Base-by-base conservation (phyloP, 257 asterid genomes). In the Solanum pimpinellifolium region DNA sequence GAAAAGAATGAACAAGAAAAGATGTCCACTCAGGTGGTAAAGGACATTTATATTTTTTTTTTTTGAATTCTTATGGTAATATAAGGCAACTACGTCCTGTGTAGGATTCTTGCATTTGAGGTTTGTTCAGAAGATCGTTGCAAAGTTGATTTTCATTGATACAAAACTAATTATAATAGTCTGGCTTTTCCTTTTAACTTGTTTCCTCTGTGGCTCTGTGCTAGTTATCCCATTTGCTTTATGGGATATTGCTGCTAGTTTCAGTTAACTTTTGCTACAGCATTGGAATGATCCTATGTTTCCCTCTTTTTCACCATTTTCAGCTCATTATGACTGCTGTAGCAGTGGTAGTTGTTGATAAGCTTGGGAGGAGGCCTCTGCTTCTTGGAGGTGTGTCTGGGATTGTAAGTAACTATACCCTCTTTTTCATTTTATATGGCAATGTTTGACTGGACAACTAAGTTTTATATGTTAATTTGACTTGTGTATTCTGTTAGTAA, bases 301-400 rank as follows among this genome's bases (percentile, higher is more conserved):
- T 78, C 59, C 74, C 65, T 31, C 21, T 84, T 37, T 44, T 13
- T 87, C 37, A 47, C 88, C 82, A 87, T 85, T 20, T 89, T 80
- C 89, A 97, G 99, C 92, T 97, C 89, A 88, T 95, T 85, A 94
- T 96, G 99, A 97, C 99, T 52, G 99, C 96, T 72, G 92, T 92
- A 39, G 97, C 99, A 10, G 98, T 97, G 56, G 83, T 91, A 88
- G 93, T 90, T 73, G 93, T 97, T 84, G 99, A 97, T 91, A 95
- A 90, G 89, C 91, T 95, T 89, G 99, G 99, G 84, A 95, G 99
- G 91, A 93, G 99, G 86, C 99, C 99, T 87, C 87, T 97, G 90
- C 95, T 97, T 75, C 99, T 97, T 87, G 98, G 97, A 68, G 99
- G 99, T 74, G 99, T 96, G 86, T 94, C 99, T 91, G 99, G 99